phyloP scores from a whole-genome alignment of 352 stramenopile genomes.

The Phytophthora cactorum region DNA sequence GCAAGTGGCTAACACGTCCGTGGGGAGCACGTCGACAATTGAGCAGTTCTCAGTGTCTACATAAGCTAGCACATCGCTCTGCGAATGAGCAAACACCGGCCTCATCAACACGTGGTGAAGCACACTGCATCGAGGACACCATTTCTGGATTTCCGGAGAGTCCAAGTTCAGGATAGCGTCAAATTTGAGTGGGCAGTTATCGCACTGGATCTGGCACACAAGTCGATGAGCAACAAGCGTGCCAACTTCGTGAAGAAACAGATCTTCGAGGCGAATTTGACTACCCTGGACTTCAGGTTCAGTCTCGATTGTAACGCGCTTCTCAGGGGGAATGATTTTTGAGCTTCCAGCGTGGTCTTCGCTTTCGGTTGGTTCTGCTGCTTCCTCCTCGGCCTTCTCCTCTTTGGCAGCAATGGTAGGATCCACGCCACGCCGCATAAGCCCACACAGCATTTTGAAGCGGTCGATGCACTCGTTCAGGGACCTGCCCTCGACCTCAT shows the following conservation, averaged over 20 bases:
- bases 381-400: constrained; percentile 28
- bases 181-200: constrained; percentile 79
- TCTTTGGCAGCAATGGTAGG: constrained; percentile 6
- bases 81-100: constrained; percentile 72
- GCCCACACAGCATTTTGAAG: constrained; percentile 66
- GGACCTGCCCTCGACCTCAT: constrained; percentile 65
- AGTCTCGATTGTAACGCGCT: constrained; percentile 60
- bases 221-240: constrained; percentile 75
- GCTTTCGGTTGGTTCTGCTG: constrained; percentile 12
- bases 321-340: constrained; percentile 55
- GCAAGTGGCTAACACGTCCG: constrained; percentile 76
- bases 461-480: constrained; percentile 87
- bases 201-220: constrained; percentile 71
- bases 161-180: constrained; percentile 61
- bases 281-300: constrained; percentile 59
- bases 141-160: constrained; percentile 59
- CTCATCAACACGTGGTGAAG: constrained; percentile 72
- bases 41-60: constrained; percentile 78
- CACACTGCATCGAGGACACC: constrained; percentile 81
- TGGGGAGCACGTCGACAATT: constrained; percentile 72
- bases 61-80: constrained; percentile 70
- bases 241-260: constrained; percentile 82
- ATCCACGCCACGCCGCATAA: constrained; percentile 50
- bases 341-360: constrained; percentile 32
- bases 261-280: constrained; percentile 62